phyloP scores from a whole-genome alignment of 192 early-diverging fungal species.

The Coemansia sp. region DNA sequence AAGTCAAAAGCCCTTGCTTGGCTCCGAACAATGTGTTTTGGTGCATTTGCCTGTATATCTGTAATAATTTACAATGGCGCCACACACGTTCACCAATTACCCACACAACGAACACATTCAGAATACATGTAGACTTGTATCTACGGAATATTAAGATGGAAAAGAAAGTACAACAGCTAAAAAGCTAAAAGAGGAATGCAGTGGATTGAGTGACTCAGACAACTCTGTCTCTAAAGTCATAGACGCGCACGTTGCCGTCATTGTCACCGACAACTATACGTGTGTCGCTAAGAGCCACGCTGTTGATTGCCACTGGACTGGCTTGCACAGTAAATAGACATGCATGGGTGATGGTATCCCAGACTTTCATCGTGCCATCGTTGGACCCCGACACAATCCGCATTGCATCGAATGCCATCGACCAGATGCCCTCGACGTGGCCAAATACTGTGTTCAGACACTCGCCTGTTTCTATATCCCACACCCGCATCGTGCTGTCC shows the following conservation, averaged over 20 bases:
- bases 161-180: conserved; percentile 2
- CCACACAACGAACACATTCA: background rate
- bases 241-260: conserved; percentile 76
- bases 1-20: background rate
- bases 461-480: conserved; percentile 80
- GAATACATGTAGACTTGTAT: background rate
- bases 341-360: conserved; percentile 69
- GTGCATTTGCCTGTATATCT: background rate
- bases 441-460: conserved; percentile 77
- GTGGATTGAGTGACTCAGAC: background rate
- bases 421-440: conserved; percentile 78
- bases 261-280: conserved; percentile 83
- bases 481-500: conserved; percentile 89
- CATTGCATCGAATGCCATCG: conserved; percentile 76
- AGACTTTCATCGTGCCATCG: conserved; percentile 72
- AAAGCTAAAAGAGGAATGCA: conserved; percentile 7
- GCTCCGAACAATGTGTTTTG: background rate
- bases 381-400: conserved; percentile 67
- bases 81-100: background rate
- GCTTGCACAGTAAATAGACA: conserved; percentile 66
- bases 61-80: background rate
- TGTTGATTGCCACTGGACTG: conserved; percentile 73
- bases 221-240: conserved; percentile 69
- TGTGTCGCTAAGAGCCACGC: conserved; percentile 83
- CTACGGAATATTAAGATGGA: no score